phyloP scores from a whole-genome alignment of 495 filamentous ascomycete species.

The Aspergillus leporis region DNA sequence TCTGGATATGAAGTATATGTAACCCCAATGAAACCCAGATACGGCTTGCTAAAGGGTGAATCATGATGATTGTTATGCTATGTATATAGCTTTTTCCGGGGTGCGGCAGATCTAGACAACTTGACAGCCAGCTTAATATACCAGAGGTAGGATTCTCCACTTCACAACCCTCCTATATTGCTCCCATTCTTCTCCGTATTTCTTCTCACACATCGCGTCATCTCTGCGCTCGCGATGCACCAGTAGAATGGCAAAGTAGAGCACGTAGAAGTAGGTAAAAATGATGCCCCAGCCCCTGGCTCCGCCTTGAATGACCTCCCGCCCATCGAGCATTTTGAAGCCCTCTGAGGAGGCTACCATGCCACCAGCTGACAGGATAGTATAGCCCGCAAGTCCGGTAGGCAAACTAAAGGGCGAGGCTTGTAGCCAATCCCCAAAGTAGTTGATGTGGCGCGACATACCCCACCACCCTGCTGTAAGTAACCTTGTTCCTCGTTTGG shows the following conservation, averaged over 20 bases:
- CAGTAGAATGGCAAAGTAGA: conserved; percentile 81
- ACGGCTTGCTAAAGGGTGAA: too few species aligned
- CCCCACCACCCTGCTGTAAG: conserved; percentile 90
- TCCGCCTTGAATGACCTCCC: conserved; percentile 50
- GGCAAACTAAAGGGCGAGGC: conserved; percentile 80
- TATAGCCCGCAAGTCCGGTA: conserved; percentile 75
- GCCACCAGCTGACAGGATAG: conserved; percentile 42
- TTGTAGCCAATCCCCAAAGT: conserved; percentile 87
- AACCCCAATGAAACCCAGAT: too few species aligned
- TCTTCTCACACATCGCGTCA: conserved; percentile 76
- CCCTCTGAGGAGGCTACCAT: conserved; percentile 46
- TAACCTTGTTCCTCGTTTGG: conserved; percentile 69
- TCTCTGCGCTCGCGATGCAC: conserved; percentile 80
- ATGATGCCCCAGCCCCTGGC: conserved; percentile 72
- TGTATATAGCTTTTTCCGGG: not conserved
- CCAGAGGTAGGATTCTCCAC: conserved; percentile 75
- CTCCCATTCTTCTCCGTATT: conserved; percentile 88
- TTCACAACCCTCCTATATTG: conserved; percentile 73
- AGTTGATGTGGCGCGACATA: conserved; percentile 81
- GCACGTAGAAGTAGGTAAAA: conserved; percentile 83
- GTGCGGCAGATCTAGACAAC: not conserved
- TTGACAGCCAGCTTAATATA: conserved; percentile 60
- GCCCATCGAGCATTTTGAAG: conserved; percentile 43
- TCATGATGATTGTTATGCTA: not conserved
- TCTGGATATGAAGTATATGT: too few species aligned